Evolutionary conservation across 2,329 filamentous ascomycete genomes (phyloP).

Genomic region (Cercospora sp.): DNA sequence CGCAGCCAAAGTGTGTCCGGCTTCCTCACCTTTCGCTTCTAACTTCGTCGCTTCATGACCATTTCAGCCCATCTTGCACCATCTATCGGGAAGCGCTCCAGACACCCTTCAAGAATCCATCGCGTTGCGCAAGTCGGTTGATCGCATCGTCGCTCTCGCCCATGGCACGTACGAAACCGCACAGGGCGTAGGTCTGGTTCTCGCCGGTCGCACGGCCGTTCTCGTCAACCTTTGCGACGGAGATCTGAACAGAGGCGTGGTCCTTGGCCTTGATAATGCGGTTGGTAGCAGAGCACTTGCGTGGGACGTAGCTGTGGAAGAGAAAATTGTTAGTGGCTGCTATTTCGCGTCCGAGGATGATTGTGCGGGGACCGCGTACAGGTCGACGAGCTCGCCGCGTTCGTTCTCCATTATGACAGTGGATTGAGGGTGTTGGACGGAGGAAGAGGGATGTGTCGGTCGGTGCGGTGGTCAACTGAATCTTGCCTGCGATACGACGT

Average conservation of each 20-base stretch:
- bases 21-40: conserved; percentile 6
- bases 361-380: conserved; percentile 62
- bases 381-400: conserved; percentile 98
- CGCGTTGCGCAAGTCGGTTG: conserved; percentile 93
- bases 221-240: conserved; percentile 97
- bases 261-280: conserved; percentile 99
- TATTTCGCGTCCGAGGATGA: conserved; percentile 13
- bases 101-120: conserved; percentile 95
- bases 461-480: not conserved
- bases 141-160: conserved; percentile 96
- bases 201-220: conserved; percentile 95
- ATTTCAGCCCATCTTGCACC: not conserved
- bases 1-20: not conserved
- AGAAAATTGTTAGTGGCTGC: conserved; percentile 35
- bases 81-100: conserved; percentile 72
- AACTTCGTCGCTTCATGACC: conserved; percentile 5
- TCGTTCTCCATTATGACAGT: conserved; percentile 90
- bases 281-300: conserved; percentile 99
- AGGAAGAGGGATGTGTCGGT: not conserved
- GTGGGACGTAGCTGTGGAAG: conserved; percentile 79
- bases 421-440: conserved; percentile 14
- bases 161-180: conserved; percentile 96
- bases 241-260: conserved; percentile 97
- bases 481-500: not conserved
- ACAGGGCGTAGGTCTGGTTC: conserved; percentile 96